A percentile compares a stretch with the other conserved stretches of the same genome.
Conservation (phyloP, 2,329 filamentous ascomycete genomes). For the Clonostachys solani region DNA sequence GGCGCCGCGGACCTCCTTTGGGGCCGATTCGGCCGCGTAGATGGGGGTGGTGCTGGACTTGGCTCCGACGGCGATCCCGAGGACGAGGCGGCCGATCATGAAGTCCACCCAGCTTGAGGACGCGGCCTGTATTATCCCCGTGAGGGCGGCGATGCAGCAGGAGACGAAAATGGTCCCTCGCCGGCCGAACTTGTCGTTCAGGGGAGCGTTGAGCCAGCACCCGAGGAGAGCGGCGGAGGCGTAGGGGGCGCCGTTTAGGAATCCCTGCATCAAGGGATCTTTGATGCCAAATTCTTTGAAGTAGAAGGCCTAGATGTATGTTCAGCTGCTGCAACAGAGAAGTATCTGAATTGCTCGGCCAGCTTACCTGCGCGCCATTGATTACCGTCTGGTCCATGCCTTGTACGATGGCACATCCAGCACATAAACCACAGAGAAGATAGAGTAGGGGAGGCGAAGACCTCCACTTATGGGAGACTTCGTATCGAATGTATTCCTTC, state of each 20-base stretch:
- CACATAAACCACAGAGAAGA: constrained; percentile 11
- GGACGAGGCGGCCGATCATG: constrained; percentile 16
- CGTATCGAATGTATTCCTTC: constrained; percentile 6
- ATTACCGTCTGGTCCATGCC: constrained; percentile 60
- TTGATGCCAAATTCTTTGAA: constrained; percentile 18
- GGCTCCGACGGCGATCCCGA: constrained; percentile 21
- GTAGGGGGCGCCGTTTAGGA: constrained; percentile 51
- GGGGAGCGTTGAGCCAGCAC: constrained; percentile 20
- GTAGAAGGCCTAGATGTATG: constrained; percentile 27
- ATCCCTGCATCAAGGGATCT: constrained; percentile 39
- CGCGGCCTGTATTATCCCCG: constrained; percentile 38
- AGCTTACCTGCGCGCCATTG: constrained; percentile 55
- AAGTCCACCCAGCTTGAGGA: constrained; percentile 6
- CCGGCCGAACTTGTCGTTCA: constrained; percentile 57
- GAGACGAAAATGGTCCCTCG: constrained; percentile 61
- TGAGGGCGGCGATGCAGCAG: constrained; percentile 44
- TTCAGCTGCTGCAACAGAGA: constrained; percentile 4
- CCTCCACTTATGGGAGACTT: constrained; percentile 6
- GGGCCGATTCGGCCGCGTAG: constrained; percentile 21
- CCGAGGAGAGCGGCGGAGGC: constrained; percentile 39
- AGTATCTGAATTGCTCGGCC: constrained; percentile 10
- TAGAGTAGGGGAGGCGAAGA: constrained; percentile 7
- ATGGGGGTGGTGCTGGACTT: constrained; percentile 19
- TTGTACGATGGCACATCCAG: constrained; percentile 48
- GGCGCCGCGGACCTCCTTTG: constrained; percentile 19